These are phyloP conservation scores for Gyrodon lividus DNA, from an alignment of 768 basidiomycete genomes.

Conservation along the genomic window DNA sequence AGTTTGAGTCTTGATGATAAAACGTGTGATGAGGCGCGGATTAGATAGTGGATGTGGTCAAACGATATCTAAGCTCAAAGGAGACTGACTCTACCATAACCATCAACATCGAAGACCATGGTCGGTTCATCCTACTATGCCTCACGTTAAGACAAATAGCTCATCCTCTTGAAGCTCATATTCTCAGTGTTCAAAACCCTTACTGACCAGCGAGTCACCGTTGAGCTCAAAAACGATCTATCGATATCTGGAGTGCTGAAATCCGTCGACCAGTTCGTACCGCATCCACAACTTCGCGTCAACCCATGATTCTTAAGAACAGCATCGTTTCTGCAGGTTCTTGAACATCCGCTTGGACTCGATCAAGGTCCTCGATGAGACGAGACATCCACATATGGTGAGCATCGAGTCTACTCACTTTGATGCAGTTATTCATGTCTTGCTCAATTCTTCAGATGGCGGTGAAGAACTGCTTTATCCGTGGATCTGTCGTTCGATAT, in stretches of 20 bases:
- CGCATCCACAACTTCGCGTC: neutral
- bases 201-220: slow-evolving; percentile 94
- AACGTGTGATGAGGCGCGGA: too few species aligned
- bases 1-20: too few species aligned
- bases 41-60: too few species aligned
- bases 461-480: slow-evolving; percentile 98
- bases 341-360: slow-evolving; percentile 95
- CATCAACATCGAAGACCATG: slow-evolving; percentile 18
- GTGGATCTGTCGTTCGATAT: slow-evolving; percentile 97
- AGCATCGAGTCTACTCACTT: slow-evolving; percentile 17
- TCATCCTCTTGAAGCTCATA: slow-evolving; percentile 56
- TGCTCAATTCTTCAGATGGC: slow-evolving; percentile 67
- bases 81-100: neutral
- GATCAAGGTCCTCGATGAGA: slow-evolving; percentile 89
- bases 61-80: too few species aligned
- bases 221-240: slow-evolving; percentile 98
- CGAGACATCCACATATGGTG: slow-evolving; percentile 97
- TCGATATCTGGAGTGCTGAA: slow-evolving; percentile 94
- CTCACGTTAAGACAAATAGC: neutral
- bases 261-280: slow-evolving; percentile 93
- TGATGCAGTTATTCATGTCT: neutral
- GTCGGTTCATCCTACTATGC: slow-evolving; percentile 14
- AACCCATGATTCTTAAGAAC: slow-evolving; percentile 3
- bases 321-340: slow-evolving; percentile 52
- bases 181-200: slow-evolving; percentile 99